Conservation (phyloP, 2,329 filamentous ascomycete genomes). For the Paracamarosporium sp. region DNA sequence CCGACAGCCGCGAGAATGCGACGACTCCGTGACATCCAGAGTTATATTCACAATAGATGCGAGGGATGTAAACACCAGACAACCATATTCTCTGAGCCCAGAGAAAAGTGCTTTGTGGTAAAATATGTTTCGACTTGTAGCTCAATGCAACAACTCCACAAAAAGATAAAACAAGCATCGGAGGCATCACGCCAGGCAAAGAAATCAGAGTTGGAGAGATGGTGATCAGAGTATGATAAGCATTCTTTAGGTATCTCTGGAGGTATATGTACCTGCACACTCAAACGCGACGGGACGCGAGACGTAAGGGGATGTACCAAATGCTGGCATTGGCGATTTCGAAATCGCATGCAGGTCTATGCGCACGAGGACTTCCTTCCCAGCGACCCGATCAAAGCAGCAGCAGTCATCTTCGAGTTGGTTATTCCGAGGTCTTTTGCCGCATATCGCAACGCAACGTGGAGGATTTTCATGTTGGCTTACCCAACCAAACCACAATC, state of each 20-base stretch:
- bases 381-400: conserved; percentile 29
- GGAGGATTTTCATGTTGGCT: conserved; percentile 53
- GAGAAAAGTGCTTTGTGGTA: conserved; percentile 51
- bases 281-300: conserved; percentile 15
- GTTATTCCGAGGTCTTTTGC: conserved; percentile 49
- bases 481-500: conserved; percentile 14
- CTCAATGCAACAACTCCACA: conserved; percentile 25
- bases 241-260: conserved; percentile 44
- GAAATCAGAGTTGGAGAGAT: conserved; percentile 40
- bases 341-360: conserved; percentile 50
- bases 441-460: conserved; percentile 59
- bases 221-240: conserved; percentile 45
- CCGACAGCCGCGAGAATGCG: conserved; percentile 54
- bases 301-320: conserved; percentile 48
- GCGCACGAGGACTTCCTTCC: conserved; percentile 60
- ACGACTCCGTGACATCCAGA: conserved; percentile 57
- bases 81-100: conserved; percentile 56
- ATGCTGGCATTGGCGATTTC: conserved; percentile 46
- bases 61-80: conserved; percentile 20
- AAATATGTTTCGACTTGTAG: conserved; percentile 49
- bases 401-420: conserved; percentile 60
- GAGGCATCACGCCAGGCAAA: conserved; percentile 37
- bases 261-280: conserved; percentile 36
- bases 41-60: conserved; percentile 53
- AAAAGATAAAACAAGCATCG: conserved; percentile 42